These are phyloP conservation scores for Zarea fungicola DNA, from an alignment of 2,329 filamentous ascomycete species.

Conservation along the genomic window DNA sequence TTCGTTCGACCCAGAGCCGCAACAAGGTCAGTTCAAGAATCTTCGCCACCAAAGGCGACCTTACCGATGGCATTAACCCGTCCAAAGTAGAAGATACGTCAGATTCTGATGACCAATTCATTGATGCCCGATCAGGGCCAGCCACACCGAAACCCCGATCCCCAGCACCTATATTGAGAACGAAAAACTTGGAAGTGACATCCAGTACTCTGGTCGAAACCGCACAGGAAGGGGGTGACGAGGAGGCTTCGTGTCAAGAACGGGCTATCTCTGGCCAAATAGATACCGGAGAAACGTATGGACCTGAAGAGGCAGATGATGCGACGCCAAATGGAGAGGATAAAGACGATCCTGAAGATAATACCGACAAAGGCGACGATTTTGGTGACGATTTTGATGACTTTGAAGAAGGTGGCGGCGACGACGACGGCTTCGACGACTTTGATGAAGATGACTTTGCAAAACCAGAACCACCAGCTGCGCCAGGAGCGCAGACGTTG, in stretches of 20 bases:
- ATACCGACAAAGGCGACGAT: conserved; percentile 37
- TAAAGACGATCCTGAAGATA: conserved; percentile 22
- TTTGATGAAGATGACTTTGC: conserved; percentile 72
- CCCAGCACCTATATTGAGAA: conserved; percentile 54
- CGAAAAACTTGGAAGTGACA: conserved; percentile 48
- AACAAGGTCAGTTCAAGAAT: conserved; percentile 27
- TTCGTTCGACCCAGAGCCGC: neutral
- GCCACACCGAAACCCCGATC: conserved; percentile 39
- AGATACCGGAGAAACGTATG: conserved; percentile 29
- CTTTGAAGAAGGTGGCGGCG: conserved; percentile 54
- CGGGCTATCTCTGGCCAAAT: neutral
- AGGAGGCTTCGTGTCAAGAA: conserved; percentile 15
- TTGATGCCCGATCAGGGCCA: conserved; percentile 55
- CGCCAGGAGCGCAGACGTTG: conserved; percentile 23
- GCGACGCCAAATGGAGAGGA: conserved; percentile 16
- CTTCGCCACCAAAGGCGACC: neutral
- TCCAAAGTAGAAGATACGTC: conserved; percentile 44
- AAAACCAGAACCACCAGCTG: conserved; percentile 28
- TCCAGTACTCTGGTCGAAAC: conserved; percentile 55
- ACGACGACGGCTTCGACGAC: conserved; percentile 57
- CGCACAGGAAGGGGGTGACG: conserved; percentile 48
- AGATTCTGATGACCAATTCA: conserved; percentile 66
- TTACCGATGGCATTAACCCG: neutral
- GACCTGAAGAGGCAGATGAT: conserved; percentile 11
- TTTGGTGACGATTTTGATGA: conserved; percentile 59